Base-by-base conservation (phyloP, 1,284 basidiomycete species). In the Puccinia hordei region DNA sequence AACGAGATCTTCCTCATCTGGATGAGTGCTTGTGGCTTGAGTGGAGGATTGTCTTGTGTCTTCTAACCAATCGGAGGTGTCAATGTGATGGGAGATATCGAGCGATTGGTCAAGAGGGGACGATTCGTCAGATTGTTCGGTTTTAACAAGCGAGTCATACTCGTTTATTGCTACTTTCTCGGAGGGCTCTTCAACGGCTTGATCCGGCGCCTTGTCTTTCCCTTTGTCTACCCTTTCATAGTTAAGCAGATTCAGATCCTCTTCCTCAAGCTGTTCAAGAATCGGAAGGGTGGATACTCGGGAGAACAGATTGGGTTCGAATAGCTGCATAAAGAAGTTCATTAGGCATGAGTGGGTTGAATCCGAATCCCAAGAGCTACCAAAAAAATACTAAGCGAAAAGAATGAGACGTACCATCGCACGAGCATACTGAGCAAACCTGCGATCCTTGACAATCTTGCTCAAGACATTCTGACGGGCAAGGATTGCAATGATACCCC, bases 371-470 rank as follows among this genome's bases (percentile, higher is more conserved):
- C 6, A 24, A 24, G 10, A 61, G 10, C 22, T 41, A 22, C n/a
- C 19, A 49, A 38, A 55, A 53, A 30, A 53, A 51, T 33, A 13
- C 2, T 24, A 24, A 30, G 27, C 30, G 38, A 9, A 44, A 66
- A 41, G 53, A 6, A 53, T 38, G 35, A n/a, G 68, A 72, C 77
- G 6, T 33, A 79, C 77, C 77, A 79, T 79, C 13, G 66, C 57
- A 59, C 46, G 66, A 27, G 77, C 77, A 79, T 71, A 71, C 49
- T 27, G 46, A 9, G 30, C 24, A 49, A 79, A 79, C 41, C 44
- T 30, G 19, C 41, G 49, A 51, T 79, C 49, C 15, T 33, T 59
- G 3, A 79, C 53, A 51, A 79, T 63, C 41, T 46, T 55, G 51
- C 57, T 19, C 27, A 79, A 72, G 13, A 79, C 51, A 35, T 53